These are phyloP conservation scores for Sarocladium kiliense DNA, from an alignment of 2,329 filamentous ascomycete genomes.

Conservation along the genomic window DNA sequence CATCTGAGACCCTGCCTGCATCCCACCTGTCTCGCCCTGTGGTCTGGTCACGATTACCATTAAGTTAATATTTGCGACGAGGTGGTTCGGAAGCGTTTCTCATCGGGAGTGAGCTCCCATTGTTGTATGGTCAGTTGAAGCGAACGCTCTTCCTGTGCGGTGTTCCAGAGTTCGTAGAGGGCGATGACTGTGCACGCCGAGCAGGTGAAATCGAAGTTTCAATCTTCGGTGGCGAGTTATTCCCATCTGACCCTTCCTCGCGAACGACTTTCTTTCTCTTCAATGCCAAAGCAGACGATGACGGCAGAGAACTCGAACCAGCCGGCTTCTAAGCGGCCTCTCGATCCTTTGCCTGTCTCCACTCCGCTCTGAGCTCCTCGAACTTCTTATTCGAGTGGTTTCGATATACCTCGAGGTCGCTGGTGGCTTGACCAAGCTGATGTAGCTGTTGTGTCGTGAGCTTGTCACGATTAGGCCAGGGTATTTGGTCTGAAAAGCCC, in stretches of 20 bases:
- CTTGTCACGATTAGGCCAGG: constrained; percentile 5
- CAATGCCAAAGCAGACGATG: background rate
- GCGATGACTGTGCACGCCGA: background rate
- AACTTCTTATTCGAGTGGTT: background rate
- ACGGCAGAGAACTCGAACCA: background rate
- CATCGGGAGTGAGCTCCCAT: too few species aligned
- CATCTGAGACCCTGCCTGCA: constrained; percentile 18
- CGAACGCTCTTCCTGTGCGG: background rate
- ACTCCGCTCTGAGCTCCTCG: background rate
- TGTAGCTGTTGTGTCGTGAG: background rate
- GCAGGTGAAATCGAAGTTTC: background rate
- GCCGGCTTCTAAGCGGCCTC: constrained; percentile 5
- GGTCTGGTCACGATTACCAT: too few species aligned
- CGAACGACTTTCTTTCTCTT: constrained; percentile 12
- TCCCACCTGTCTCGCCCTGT: too few species aligned
- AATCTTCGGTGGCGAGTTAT: background rate
- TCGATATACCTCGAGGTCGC: constrained; percentile 2
- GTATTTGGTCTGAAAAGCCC: constrained; percentile 11
- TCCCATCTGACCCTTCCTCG: background rate
- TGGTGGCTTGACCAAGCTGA: background rate
- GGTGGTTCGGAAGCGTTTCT: too few species aligned
- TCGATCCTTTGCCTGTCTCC: background rate
- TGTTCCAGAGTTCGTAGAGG: background rate
- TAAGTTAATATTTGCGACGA: too few species aligned
- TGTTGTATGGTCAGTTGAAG: background rate